These are phyloP conservation scores for Blastobotrys niveus DNA, from an alignment of 1,139 yeast genomes.

Conservation along the genomic window DNA sequence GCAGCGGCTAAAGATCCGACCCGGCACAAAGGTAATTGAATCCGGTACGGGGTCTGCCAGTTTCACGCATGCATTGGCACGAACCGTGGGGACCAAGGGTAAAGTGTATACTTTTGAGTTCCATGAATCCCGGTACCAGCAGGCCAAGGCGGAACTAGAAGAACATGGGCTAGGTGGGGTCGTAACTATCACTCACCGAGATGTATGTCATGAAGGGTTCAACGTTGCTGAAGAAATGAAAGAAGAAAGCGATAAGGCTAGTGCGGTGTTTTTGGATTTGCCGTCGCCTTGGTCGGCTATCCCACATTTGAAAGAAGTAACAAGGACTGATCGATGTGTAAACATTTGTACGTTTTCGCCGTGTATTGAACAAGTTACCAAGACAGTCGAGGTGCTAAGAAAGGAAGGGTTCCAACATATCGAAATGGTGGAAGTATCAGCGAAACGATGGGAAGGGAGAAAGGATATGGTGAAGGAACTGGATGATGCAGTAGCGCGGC, in stretches of 20 bases:
- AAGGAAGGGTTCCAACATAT: slow-evolving; percentile 79
- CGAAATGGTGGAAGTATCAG: slow-evolving; percentile 89
- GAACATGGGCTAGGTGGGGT: slow-evolving; percentile 56
- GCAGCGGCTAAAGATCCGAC: slow-evolving; percentile 67
- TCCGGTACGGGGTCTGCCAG: slow-evolving; percentile 99
- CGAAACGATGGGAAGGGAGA: slow-evolving; percentile 85
- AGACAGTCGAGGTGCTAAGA: slow-evolving; percentile 70
- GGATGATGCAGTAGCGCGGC: slow-evolving; percentile 72
- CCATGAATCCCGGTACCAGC: slow-evolving; percentile 74
- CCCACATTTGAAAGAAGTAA: slow-evolving; percentile 53
- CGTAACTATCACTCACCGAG: slow-evolving; percentile 73
- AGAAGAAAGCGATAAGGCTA: slow-evolving; percentile 43
- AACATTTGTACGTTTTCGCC: slow-evolving; percentile 94
- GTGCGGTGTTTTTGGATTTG: slow-evolving; percentile 78
- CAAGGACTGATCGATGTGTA: slow-evolving; percentile 44
- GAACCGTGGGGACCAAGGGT: slow-evolving; percentile 64
- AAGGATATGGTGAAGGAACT: slow-evolving; percentile 79
- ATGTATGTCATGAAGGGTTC: slow-evolving; percentile 88
- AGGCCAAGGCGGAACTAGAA: slow-evolving; percentile 71
- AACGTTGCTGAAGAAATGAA: slow-evolving; percentile 40
- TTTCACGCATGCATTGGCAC: slow-evolving; percentile 85
- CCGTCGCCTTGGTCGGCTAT: slow-evolving; percentile 99
- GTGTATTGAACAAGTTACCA: slow-evolving; percentile 93
- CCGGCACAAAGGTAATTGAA: slow-evolving; percentile 79
- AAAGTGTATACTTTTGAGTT: slow-evolving; percentile 80